These are phyloP conservation scores for Cerioporus squamosus DNA, from an alignment of 1,284 basidiomycete genomes.

Conservation along the genomic window DNA sequence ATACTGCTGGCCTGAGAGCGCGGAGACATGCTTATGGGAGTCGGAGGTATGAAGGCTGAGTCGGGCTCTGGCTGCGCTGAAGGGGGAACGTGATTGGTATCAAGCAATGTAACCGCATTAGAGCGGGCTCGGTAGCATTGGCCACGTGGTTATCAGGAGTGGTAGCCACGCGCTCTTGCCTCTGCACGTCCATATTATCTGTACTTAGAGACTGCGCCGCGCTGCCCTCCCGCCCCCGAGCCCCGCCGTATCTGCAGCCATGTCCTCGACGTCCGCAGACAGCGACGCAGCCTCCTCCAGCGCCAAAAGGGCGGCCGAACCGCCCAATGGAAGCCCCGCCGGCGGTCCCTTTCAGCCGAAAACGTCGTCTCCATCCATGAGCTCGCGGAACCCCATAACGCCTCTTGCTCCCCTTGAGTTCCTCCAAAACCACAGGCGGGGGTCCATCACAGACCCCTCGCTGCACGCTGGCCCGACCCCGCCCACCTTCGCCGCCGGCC, in stretches of 20 bases:
- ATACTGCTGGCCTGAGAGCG: conserved; percentile 1
- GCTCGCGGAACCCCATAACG: conserved; percentile 43
- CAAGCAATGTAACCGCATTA: conserved; percentile 32
- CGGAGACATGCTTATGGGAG: conserved; percentile 1
- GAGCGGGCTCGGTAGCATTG: conserved; percentile 20
- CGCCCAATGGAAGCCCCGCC: conserved; percentile 25
- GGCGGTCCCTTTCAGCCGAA: conserved; percentile 37
- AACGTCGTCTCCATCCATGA: conserved; percentile 35
- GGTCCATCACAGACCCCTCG: conserved; percentile 80
- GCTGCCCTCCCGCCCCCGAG: conserved; percentile 26
- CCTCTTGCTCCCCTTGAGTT: conserved; percentile 75
- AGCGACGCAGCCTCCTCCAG: conserved; percentile 21
- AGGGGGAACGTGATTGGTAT: conserved; percentile 26
- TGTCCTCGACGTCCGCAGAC: conserved; percentile 27
- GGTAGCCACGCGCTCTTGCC: conserved; percentile 36
- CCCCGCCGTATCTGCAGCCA: conserved; percentile 13
- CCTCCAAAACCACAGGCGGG: conserved; percentile 76
- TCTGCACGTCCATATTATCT: conserved; percentile 28
- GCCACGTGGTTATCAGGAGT: conserved; percentile 35
- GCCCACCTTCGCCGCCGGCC: conserved; percentile 33
- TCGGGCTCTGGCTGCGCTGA: conserved; percentile 9
- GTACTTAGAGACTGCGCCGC: conserved; percentile 19
- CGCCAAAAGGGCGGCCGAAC: conserved; percentile 27
- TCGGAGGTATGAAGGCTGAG: background rate
- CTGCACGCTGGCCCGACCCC: conserved; percentile 55